Percentiles rank a stretch among this genome's conserved stretches.
Conservation (phyloP, 2,329 filamentous ascomycete genomes). For the Pestalotiopsis sp. region DNA sequence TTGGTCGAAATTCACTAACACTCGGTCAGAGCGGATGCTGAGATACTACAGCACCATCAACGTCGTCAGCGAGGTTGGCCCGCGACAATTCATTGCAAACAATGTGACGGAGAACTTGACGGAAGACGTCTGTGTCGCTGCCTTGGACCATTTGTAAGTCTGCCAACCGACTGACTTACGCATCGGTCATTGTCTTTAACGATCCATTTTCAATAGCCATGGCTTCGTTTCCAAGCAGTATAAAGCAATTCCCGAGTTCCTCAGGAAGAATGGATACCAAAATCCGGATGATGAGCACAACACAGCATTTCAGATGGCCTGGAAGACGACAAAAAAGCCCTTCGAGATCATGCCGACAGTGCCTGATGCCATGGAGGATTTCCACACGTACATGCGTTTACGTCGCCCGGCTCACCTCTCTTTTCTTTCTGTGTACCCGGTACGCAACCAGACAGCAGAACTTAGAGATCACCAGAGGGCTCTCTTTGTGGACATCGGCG, state of each 20-base stretch:
- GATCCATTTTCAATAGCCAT: too few species aligned
- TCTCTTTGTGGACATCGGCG: not conserved
- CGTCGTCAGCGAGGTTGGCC: not conserved
- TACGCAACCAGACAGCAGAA: not conserved
- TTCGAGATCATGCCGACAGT: conserved; percentile 18
- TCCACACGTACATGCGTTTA: not conserved
- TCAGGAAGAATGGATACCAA: not conserved
- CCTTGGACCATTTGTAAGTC: conserved; percentile 13
- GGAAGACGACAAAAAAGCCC: conserved; percentile 7
- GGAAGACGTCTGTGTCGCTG: not conserved
- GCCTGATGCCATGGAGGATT: not conserved
- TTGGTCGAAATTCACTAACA: too few species aligned
- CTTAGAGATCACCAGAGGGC: not conserved
- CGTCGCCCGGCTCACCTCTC: too few species aligned
- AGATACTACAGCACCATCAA: conserved; percentile 8
- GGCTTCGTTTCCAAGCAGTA: too few species aligned
- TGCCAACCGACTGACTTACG: conserved; percentile 2
- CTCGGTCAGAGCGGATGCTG: not conserved
- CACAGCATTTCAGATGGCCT: conserved; percentile 20
- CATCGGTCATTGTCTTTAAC: not conserved
- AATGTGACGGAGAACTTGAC: conserved; percentile 12
- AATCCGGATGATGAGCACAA: conserved; percentile 16
- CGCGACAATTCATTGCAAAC: conserved; percentile 2
- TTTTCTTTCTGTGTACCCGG: not conserved
- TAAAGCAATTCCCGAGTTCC: too few species aligned